These are phyloP conservation scores for Phytopythium ostracodes DNA, from an alignment of 352 stramenopile genomes.

Conservation along the genomic window DNA sequence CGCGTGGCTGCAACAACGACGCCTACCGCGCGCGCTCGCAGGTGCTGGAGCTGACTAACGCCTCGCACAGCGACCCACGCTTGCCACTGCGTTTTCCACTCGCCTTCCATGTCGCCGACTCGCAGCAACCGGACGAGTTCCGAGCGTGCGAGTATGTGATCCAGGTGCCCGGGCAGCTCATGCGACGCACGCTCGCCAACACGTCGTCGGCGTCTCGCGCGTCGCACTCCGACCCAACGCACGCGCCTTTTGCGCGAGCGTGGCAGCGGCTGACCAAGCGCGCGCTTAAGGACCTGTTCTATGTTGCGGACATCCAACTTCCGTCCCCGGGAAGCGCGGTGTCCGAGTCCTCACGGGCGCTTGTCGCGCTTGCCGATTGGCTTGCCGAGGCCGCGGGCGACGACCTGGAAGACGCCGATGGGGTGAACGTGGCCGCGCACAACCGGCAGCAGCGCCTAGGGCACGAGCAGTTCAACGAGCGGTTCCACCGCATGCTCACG, in stretches of 20 bases:
- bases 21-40: slow-evolving; percentile 48
- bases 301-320: slow-evolving; percentile 50
- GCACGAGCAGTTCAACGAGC: slow-evolving; percentile 51
- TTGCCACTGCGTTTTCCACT: slow-evolving; percentile 47
- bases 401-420: slow-evolving; percentile 26
- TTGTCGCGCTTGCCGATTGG: slow-evolving; percentile 44
- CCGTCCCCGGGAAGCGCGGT: slow-evolving; percentile 1
- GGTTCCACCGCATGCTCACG: slow-evolving; percentile 59
- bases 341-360: slow-evolving; percentile 15
- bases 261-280: slow-evolving; percentile 66
- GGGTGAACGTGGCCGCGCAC: slow-evolving; percentile 28
- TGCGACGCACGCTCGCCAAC: slow-evolving; percentile 53
- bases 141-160: slow-evolving; percentile 36
- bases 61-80: slow-evolving; percentile 12
- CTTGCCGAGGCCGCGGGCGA: slow-evolving; percentile 41
- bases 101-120: slow-evolving; percentile 43
- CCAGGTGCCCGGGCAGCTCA: slow-evolving; percentile 41
- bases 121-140: slow-evolving; percentile 10
- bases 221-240: slow-evolving; percentile 18
- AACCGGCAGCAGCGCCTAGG: slow-evolving; percentile 40
- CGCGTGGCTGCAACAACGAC: slow-evolving; percentile 69
- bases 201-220: background rate
- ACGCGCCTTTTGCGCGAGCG: slow-evolving; percentile 50
- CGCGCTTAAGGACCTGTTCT: slow-evolving; percentile 57
- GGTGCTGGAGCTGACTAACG: slow-evolving; percentile 28